Percentiles rank a stretch among this genome's conserved stretches.
phyloP scores from a whole-genome alignment of 257 asterid species.

The Striga asiatica region DNA sequence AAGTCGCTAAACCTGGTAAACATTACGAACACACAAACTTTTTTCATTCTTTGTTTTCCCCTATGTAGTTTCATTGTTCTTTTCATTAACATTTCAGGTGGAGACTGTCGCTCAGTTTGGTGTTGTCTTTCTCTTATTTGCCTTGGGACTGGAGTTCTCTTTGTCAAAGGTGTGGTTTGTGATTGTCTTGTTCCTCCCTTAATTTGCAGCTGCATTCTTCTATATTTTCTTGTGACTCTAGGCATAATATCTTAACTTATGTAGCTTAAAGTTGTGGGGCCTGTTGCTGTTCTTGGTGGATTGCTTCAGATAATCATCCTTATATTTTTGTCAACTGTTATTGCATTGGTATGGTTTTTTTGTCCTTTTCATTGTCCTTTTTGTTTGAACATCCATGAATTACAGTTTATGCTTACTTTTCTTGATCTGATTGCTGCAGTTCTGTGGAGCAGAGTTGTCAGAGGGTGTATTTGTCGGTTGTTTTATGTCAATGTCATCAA shows the following conservation, averaged over 20 bases:
- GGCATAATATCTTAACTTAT: slow-evolving; percentile 17
- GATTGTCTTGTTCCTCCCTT: neutral
- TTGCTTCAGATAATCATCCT: slow-evolving; percentile 74
- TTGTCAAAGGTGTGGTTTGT: slow-evolving; percentile 50
- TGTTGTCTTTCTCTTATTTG: slow-evolving; percentile 92
- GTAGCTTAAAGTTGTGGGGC: slow-evolving; percentile 95
- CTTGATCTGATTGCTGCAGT: slow-evolving; percentile 31
- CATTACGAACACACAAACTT: neutral
- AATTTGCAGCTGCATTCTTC: neutral
- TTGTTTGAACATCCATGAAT: slow-evolving; percentile 1
- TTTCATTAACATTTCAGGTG: slow-evolving; percentile 41
- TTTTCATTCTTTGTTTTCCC: neutral
- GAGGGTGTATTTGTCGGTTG: slow-evolving; percentile 94
- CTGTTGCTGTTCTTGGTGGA: slow-evolving; percentile 93
- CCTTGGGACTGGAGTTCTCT: slow-evolving; percentile 94
- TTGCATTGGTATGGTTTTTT: slow-evolving; percentile 53
- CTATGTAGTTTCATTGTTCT: neutral
- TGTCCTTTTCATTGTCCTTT: neutral
- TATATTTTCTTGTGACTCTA: slow-evolving; percentile 3
- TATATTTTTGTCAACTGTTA: slow-evolving; percentile 55
- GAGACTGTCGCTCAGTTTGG: slow-evolving; percentile 99
- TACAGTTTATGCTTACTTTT: slow-evolving; percentile 5
- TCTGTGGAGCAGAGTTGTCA: slow-evolving; percentile 81
- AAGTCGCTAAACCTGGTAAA: neutral
- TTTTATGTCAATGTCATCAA: slow-evolving; percentile 94